Evolutionary conservation across 352 stramenopile species (phyloP).

Genomic region (Pythium apleroticum): DNA sequence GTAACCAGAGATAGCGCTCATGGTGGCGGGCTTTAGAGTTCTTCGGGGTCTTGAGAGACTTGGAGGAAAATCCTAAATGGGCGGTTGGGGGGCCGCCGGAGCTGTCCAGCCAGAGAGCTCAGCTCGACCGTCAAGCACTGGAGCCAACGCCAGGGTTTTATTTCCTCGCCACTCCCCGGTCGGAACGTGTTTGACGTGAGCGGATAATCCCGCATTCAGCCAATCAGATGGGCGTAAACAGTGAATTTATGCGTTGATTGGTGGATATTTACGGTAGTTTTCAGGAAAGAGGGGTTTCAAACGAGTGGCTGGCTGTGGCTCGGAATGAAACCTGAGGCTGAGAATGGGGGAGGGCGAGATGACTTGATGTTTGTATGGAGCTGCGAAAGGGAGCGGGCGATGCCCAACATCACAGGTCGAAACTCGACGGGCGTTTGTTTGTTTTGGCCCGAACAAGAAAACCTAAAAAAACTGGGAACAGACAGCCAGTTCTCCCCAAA

Average conservation of each 20-base stretch:
- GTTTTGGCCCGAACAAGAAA: neutral
- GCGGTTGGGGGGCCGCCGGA: conserved; percentile 2
- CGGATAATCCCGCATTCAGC: conserved; percentile 15
- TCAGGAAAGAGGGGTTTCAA: conserved; percentile 33
- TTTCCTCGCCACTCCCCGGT: conserved; percentile 48
- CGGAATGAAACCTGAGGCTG: conserved; percentile 31
- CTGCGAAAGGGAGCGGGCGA: conserved; percentile 23
- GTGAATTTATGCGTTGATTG: conserved; percentile 27
- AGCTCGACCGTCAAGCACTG: conserved; percentile 1
- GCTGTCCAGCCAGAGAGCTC: conserved; percentile 5
- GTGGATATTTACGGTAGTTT: conserved; percentile 34
- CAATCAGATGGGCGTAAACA: conserved; percentile 21
- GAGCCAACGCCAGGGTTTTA: conserved; percentile 21
- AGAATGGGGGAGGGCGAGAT: conserved; percentile 17
- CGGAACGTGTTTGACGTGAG: conserved; percentile 33
- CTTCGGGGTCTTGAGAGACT: conserved; percentile 55
- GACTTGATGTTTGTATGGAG: conserved; percentile 28
- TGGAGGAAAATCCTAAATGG: conserved; percentile 88
- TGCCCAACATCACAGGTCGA: conserved; percentile 2
- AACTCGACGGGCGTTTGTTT: neutral
- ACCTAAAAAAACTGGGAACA: conserved; percentile 2
- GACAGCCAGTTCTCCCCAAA: conserved; percentile 24
- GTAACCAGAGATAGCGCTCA: conserved; percentile 76
- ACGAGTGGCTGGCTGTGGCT: conserved; percentile 56
- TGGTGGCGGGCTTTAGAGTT: conserved; percentile 56